phyloP scores from a whole-genome alignment of 176 grass and related monocot species.

The Chrysopogon serrulatus region DNA sequence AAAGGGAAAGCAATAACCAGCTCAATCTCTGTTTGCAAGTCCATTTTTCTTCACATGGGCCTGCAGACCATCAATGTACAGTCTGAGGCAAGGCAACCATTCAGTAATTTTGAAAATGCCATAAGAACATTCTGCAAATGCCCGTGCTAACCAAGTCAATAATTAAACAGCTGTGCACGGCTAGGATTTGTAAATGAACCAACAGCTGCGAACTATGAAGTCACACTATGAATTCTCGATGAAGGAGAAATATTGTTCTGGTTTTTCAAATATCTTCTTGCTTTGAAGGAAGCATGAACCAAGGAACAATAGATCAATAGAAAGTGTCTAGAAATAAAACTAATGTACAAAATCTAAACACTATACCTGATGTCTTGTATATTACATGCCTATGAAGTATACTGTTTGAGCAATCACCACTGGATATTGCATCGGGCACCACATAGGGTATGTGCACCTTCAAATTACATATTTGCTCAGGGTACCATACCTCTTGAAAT shows the following conservation, averaged over 20 bases:
- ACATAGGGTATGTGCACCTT: slow-evolving; percentile 81
- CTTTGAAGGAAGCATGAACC: background rate
- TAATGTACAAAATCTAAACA: background rate
- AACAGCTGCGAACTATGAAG: no score
- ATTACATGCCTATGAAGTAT: slow-evolving; percentile 66
- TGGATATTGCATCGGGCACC: slow-evolving; percentile 73
- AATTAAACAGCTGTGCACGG: no score
- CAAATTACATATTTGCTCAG: slow-evolving; percentile 90
- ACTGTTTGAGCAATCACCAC: slow-evolving; percentile 33
- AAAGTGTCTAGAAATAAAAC: background rate
- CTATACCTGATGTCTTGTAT: slow-evolving; percentile 74
- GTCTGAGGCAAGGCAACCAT: no score
- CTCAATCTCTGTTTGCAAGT: no score
- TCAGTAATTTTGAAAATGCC: no score
- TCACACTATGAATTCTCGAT: no score
- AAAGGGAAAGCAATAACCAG: no score
- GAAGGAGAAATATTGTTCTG: background rate
- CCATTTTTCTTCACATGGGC: no score
- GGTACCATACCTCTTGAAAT: slow-evolving; percentile 83
- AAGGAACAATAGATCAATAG: background rate
- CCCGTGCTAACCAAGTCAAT: no score
- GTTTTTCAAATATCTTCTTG: background rate
- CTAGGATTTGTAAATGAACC: no score
- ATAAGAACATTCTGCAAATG: no score
- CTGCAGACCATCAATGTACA: no score